Evolutionary conservation across 2,329 filamentous ascomycete genomes (phyloP), one percentile per base, ranked within the genome.

Genomic region (Cladosporium sp.): DNA sequence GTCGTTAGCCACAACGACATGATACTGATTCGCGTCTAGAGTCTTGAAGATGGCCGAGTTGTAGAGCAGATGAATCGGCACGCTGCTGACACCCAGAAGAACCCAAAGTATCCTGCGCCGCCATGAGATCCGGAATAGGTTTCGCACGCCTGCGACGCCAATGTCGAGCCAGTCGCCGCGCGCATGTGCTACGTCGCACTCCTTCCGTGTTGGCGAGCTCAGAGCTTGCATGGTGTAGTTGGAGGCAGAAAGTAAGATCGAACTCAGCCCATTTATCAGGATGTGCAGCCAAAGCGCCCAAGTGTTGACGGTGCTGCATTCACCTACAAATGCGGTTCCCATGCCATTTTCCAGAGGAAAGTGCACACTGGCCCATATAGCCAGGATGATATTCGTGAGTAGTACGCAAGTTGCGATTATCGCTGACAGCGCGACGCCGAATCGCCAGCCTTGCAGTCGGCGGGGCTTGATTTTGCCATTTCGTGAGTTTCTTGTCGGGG

Each of bases 221-320:
- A 82, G 60, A 18, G 73, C 66, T 53, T 81, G 78, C 73, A 79
- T 79, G 50, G 69, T 72, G 53, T 75, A 78, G 57, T 77, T 78
- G 36, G 71, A 74, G 4, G 73, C 73, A 1, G 69, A 67, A 1
- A 79, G 66, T 13, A 79, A 51, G 1, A 69, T 49, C 0, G 74
- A 77, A 22, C 70, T 70, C 27, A 78, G 61, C 1, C 68, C 51
- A 61, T 80, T 80, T 58, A 80, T 73, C 2, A 70, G 50, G 20
- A 79, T 57, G 60, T 80, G 76, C 0, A 61, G 53, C 40, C 54
- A 51, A 3, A 54, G 53, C 2, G 54, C 42, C 52, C 55, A 53
- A 9, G 18, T 30, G 36, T 53, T 54, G 3, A 56, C 56, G 1
- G 49, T 51, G 0, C 37, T 41, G 40, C 66, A 68, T 12, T 55